Evolutionary conservation across 306 rosid species (phyloP).

Genomic region (Prunus padus): DNA sequence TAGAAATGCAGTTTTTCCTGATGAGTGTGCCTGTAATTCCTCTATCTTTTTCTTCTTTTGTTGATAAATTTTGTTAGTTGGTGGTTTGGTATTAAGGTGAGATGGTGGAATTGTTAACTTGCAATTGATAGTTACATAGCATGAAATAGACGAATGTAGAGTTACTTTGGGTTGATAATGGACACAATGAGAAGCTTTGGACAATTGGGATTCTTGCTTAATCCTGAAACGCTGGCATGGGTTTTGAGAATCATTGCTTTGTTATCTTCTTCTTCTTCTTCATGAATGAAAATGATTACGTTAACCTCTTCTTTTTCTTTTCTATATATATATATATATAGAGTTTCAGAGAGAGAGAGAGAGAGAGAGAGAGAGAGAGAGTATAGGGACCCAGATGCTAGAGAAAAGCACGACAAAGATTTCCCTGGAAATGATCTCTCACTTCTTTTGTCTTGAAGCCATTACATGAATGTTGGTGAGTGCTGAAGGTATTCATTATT

Average conservation of each 20-base stretch:
- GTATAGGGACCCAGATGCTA: too few species aligned
- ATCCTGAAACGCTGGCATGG: constrained; percentile 17
- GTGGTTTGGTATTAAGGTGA: not conserved
- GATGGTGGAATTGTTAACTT: not conserved
- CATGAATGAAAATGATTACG: constrained; percentile 43
- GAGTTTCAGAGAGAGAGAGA: too few species aligned
- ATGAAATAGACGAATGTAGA: not conserved
- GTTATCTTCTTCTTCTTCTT: constrained; percentile 20
- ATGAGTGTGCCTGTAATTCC: not conserved
- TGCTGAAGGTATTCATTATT: not conserved
- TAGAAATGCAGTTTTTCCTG: not conserved
- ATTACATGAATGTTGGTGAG: constrained; percentile 27
- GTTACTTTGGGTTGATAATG: constrained; percentile 21
- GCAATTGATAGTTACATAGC: not conserved
- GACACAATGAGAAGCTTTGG: constrained; percentile 15
- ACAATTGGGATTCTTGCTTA: constrained; percentile 19
- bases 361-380: too few species aligned
- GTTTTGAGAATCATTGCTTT: constrained; percentile 36
- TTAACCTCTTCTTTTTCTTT: constrained; percentile 8
- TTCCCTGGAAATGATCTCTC: constrained; percentile 9
- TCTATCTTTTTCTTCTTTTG: not conserved
- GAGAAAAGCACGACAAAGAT: too few species aligned
- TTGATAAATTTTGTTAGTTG: not conserved
- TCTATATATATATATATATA: too few species aligned
- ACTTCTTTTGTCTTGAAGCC: constrained; percentile 22